phyloP scores from a whole-genome alignment of 2,329 filamentous ascomycete species.

The Trichoderma gracile region DNA sequence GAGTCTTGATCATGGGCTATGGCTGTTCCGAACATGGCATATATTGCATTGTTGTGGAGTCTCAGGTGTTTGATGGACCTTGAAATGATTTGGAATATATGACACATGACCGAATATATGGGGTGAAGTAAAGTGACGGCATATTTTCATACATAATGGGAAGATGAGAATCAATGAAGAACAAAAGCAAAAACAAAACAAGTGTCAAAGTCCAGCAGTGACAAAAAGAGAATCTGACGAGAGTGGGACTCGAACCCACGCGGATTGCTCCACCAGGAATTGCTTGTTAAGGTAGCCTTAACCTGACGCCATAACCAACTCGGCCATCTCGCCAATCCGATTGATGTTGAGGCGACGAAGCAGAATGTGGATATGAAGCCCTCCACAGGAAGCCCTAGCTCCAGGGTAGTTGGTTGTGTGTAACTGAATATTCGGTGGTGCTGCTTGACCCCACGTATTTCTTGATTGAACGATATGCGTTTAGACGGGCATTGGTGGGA shows the following conservation, averaged over 20 bases:
- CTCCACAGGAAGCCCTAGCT: neutral
- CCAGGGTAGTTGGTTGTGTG: neutral
- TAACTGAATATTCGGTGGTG: neutral
- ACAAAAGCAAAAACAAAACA: too few species aligned
- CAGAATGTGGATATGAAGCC: constrained; percentile 1
- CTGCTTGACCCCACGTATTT: neutral
- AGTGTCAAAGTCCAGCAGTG: too few species aligned
- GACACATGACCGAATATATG: too few species aligned
- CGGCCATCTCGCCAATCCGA: constrained; percentile 23
- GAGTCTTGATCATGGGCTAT: neutral
- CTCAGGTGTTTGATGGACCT: neutral
- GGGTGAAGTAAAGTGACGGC: too few species aligned
- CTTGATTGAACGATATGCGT: constrained; percentile 5
- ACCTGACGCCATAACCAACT: constrained; percentile 27
- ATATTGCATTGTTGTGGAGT: neutral
- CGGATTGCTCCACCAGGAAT: constrained; percentile 28
- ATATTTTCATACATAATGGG: neutral
- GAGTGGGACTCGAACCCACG: constrained; percentile 30
- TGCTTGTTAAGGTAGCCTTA: constrained; percentile 27
- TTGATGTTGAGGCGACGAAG: constrained; percentile 2
- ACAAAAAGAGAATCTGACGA: constrained; percentile 22
- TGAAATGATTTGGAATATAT: too few species aligned
- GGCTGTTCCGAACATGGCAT: neutral
- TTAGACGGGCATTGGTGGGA: constrained; percentile 26
- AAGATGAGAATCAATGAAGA: neutral